Conservation (phyloP, 2,329 filamentous ascomycete genomes). For the Fusarium sp. region DNA sequence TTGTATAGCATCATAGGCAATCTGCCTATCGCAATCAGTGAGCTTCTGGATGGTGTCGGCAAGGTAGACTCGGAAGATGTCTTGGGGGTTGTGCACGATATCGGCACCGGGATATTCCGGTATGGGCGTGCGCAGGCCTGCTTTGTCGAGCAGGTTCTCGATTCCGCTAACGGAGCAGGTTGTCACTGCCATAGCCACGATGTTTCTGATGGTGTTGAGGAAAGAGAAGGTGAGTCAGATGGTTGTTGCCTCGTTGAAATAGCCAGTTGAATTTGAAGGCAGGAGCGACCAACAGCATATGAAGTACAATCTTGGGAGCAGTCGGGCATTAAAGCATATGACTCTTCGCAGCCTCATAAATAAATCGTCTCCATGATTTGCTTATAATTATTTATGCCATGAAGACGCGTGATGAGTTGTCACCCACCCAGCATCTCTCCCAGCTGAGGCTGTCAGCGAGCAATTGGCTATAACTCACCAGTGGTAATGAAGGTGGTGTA, state of each 20-base stretch:
- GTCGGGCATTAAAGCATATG: constrained; percentile 10
- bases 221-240: neutral
- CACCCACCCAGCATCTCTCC: neutral
- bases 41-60: constrained; percentile 40
- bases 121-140: constrained; percentile 37
- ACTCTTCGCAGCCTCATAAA: neutral
- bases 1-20: constrained; percentile 46
- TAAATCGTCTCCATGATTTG: neutral
- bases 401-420: constrained; percentile 18
- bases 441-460: constrained; percentile 1
- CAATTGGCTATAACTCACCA: constrained; percentile 5
- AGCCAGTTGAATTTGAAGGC: neutral
- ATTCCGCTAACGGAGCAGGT: constrained; percentile 40
- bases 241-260: neutral
- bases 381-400: neutral
- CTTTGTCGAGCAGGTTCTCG: constrained; percentile 35
- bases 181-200: constrained; percentile 39
- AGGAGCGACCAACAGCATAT: neutral
- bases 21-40: constrained; percentile 29
- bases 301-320: neutral
- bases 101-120: constrained; percentile 38
- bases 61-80: constrained; percentile 43
- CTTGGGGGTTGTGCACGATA: constrained; percentile 42
- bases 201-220: neutral
- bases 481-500: neutral